A percentile compares a stretch with the other conserved stretches of the same genome.
Evolutionary conservation across 208 protist species (phyloP).

Genomic region (Trichomonas vaginalis): DNA sequence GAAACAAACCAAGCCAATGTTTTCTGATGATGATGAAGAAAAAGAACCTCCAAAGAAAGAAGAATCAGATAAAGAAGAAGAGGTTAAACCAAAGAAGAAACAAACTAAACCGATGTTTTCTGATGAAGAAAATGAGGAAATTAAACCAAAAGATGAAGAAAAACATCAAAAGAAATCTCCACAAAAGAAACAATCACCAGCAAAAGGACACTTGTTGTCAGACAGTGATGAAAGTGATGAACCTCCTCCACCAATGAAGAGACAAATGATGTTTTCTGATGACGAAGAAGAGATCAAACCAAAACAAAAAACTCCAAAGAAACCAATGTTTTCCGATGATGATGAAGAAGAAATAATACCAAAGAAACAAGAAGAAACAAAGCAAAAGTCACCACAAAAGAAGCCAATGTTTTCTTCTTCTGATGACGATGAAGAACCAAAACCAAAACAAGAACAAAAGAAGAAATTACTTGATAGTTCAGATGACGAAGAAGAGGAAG

Average conservation of each 20-base stretch:
- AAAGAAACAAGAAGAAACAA: neutral
- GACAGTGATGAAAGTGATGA: neutral
- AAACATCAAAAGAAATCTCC: neutral
- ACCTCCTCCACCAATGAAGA: neutral
- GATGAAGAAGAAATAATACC: neutral
- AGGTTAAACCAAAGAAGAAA: neutral
- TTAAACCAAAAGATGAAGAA: neutral
- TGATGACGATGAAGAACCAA: no score
- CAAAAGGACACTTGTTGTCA: neutral
- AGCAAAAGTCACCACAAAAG: neutral
- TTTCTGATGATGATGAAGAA: no score
- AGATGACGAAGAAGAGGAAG: no score
- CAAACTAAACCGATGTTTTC: neutral
- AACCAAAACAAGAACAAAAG: no score
- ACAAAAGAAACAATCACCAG: neutral
- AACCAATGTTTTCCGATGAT: no score
- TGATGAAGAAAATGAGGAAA: neutral
- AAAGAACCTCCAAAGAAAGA: neutral
- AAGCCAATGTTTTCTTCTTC: neutral
- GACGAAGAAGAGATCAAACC: no score
- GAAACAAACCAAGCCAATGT: no score
- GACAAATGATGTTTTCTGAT: no score
- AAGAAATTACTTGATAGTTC: no score
- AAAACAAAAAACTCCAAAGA: no score
- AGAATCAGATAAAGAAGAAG: no score